Percentiles rank a stretch among this genome's conserved stretches.
Evolutionary conservation across 2,329 filamentous ascomycete species (phyloP).

Genomic region (Tolypocladium tropicale): DNA sequence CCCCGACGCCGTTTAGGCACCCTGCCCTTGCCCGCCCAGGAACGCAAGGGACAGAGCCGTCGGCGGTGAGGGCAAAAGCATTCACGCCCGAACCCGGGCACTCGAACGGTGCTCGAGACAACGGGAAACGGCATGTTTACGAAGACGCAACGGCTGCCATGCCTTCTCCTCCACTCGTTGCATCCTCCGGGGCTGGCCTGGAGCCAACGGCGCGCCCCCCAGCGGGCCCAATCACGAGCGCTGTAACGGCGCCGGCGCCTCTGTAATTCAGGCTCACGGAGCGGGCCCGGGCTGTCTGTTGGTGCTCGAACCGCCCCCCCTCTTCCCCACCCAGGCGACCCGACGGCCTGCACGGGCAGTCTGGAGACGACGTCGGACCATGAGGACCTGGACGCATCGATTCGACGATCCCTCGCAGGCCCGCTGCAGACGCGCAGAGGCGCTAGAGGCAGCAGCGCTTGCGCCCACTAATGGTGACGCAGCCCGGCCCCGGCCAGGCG

Average conservation of each 20-base stretch:
- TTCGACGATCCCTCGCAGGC: not conserved
- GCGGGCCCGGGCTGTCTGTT: not conserved
- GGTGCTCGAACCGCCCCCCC: not conserved
- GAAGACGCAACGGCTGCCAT: no score
- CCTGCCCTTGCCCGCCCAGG: not conserved
- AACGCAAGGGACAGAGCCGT: not conserved
- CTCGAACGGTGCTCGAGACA: not conserved
- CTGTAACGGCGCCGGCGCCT: not conserved
- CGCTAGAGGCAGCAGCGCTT: constrained; percentile 15
- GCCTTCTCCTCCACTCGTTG: not conserved
- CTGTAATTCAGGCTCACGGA: not conserved
- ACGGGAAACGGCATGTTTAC: not conserved
- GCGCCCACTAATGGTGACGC: constrained; percentile 12
- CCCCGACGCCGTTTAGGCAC: not conserved
- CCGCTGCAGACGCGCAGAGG: constrained; percentile 9
- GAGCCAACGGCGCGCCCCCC: not conserved
- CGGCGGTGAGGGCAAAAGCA: not conserved
- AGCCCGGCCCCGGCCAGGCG: not conserved
- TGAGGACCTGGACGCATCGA: not conserved
- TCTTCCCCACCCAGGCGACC: not conserved
- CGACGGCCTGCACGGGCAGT: not conserved
- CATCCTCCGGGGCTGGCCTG: not conserved
- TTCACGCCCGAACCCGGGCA: no score
- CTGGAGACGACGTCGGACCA: not conserved
- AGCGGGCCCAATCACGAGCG: not conserved